Evolutionary conservation across 192 early-diverging fungal genomes (phyloP).

Genomic region (Gryganskiella cystojenkinii): DNA sequence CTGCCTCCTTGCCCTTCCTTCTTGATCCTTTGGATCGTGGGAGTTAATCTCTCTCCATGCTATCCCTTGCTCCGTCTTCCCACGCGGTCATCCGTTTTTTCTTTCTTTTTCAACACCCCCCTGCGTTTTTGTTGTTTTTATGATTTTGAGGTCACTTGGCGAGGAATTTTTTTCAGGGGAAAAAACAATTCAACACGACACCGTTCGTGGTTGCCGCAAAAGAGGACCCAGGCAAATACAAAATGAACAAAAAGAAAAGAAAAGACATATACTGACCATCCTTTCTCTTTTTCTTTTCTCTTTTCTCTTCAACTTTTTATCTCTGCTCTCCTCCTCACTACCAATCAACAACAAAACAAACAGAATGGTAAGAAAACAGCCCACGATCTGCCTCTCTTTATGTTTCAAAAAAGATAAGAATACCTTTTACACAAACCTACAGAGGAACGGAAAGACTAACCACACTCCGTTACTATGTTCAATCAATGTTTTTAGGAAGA

Average conservation of each 20-base stretch:
- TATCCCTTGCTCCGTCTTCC: too few species aligned
- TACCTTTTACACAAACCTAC: neutral
- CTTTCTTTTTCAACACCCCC: too few species aligned
- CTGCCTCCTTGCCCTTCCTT: too few species aligned
- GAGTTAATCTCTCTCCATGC: too few species aligned
- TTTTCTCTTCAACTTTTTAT: neutral
- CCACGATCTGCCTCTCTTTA: neutral
- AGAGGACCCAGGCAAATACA: too few species aligned
- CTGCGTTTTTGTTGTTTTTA: too few species aligned
- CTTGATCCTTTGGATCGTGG: too few species aligned
- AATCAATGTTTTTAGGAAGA: constrained; percentile 60
- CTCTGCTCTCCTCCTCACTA: neutral
- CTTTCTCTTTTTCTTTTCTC: neutral
- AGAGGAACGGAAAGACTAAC: constrained; percentile 1
- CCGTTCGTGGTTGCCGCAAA: neutral
- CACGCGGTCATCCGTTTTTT: too few species aligned
- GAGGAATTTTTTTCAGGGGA: too few species aligned
- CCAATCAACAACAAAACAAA: neutral
- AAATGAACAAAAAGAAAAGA: neutral
- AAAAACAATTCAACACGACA: neutral
- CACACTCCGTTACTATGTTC: neutral
- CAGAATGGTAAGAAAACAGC: constrained; percentile 17
- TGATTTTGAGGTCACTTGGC: too few species aligned
- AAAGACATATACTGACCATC: neutral
- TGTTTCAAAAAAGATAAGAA: neutral